These are phyloP conservation scores for Solanum sitiens DNA, from an alignment of 257 asterid genomes.

Conservation along the genomic window DNA sequence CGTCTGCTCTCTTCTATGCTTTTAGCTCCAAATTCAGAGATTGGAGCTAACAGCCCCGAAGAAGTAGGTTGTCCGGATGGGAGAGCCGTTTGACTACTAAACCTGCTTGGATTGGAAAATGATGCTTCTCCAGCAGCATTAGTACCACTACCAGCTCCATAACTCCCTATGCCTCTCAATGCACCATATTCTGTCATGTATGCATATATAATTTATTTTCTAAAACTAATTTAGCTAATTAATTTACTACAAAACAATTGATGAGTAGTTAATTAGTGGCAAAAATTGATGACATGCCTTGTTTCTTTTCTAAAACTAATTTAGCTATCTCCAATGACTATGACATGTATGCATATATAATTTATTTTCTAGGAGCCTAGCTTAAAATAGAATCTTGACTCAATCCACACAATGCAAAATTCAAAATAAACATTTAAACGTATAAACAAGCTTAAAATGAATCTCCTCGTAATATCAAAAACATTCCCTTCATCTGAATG, in stretches of 20 bases:
- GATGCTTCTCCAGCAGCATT: slow-evolving; percentile 2
- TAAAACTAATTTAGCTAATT: too few species aligned
- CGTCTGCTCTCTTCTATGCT: slow-evolving; percentile 12
- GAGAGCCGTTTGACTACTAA: slow-evolving; percentile 15
- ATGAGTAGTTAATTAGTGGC: background rate
- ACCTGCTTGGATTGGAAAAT: slow-evolving; percentile 35
- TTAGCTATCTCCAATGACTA: background rate
- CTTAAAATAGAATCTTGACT: background rate
- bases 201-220: too few species aligned
- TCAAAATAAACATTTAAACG: background rate
- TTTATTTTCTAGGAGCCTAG: background rate
- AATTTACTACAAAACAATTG: background rate
- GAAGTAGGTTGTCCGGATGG: slow-evolving; percentile 19
- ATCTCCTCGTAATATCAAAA: background rate
- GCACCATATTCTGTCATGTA: slow-evolving; percentile 60
- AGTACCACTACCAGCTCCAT: slow-evolving; percentile 21
- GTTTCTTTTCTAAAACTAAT: background rate
- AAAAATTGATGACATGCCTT: background rate
- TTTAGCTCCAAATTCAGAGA: slow-evolving; percentile 26
- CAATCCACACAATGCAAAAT: background rate
- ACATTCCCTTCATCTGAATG: background rate
- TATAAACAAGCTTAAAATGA: background rate
- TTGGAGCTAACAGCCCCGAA: slow-evolving; percentile 33
- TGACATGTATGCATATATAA: background rate
- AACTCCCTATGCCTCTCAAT: slow-evolving; percentile 38